Evolutionary conservation across 257 asterid species (phyloP).

Genomic region (Plantago major): DNA sequence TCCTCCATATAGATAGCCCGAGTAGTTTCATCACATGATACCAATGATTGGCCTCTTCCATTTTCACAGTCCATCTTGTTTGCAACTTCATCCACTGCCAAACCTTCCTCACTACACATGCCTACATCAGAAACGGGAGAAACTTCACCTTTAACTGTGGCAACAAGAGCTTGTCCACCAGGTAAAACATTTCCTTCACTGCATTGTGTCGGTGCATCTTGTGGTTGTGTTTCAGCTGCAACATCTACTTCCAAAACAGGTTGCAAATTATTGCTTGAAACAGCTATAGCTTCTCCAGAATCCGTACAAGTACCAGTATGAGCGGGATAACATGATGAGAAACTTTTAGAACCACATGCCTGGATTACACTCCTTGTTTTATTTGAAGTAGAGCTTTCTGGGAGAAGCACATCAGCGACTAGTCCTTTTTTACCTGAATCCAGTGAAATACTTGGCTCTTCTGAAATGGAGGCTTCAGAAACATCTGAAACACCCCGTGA

Average conservation of each 20-base stretch:
- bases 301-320: constrained; percentile 11
- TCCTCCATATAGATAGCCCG: constrained; percentile 20
- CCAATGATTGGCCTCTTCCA: constrained; percentile 16
- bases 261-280: constrained; percentile 24
- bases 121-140: constrained; percentile 12
- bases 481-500: constrained; percentile 9
- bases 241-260: constrained; percentile 27
- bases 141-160: constrained; percentile 9
- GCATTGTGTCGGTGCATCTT: constrained; percentile 23
- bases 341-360: constrained; percentile 19
- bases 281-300: constrained; percentile 21
- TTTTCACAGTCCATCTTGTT: constrained; percentile 17
- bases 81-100: constrained; percentile 17
- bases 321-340: constrained; percentile 19
- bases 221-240: constrained; percentile 30
- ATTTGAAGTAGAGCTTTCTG: constrained; percentile 19
- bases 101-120: constrained; percentile 22
- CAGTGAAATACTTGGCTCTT: constrained; percentile 11
- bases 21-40: constrained; percentile 18
- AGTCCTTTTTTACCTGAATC: constrained; percentile 18
- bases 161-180: constrained; percentile 19
- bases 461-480: constrained; percentile 1
- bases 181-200: constrained; percentile 17
- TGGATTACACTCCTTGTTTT: constrained; percentile 19
- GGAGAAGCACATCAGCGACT: neutral